Evolutionary conservation across 495 filamentous ascomycete genomes (phyloP), one percentile per base, ranked within the genome.

Genomic region (Aspergillus homomorphus): DNA sequence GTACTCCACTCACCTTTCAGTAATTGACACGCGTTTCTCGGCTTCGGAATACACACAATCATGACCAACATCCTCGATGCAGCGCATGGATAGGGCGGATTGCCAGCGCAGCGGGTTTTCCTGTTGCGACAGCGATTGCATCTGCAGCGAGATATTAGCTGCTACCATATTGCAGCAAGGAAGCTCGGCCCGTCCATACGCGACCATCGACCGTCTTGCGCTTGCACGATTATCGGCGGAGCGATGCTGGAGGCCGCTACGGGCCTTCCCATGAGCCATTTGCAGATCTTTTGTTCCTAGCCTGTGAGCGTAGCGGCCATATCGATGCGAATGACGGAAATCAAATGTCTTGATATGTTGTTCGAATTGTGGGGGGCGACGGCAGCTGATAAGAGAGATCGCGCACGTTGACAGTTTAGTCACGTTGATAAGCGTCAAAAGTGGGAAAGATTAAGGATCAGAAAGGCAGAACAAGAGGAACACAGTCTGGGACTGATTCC

Each of bases 21-120:
- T 62, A 42, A 75, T 71, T 0, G 73, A 69, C 26, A 73, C 59
- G 14, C 73, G 63, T 54, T 73, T 75, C 28, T 75, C 73, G 0
- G 73, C 68, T 56, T 75, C 73, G 0, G 71, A 69, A 33, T 73
- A 75, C n/a, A 72, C 62, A 54, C 73, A 75, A 9, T 33, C n/a
- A 14, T 69, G 64, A 3, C 64, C 66, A 1, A 51, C 65, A 51
- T 73, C 71, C 30, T 67, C 66, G 45, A 75, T 4, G 68, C 66
- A 22, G 68, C 68, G 50, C 73, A 75, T 2, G 73, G 69, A 7
- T 60, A 61, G 2, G 73, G 72, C 10, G 73, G 73, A 48, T 58
- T 71, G 18, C 73, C 71, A n/a, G 65, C 68, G 54, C 73, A 75
- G 28, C 69, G 66, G 5, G 69, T 71, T 51, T 75, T 75, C 23